Percentiles rank a stretch among this genome's conserved stretches.
Evolutionary conservation across 2,329 filamentous ascomycete genomes (phyloP).

Genomic region (Hypoxylon sp.): DNA sequence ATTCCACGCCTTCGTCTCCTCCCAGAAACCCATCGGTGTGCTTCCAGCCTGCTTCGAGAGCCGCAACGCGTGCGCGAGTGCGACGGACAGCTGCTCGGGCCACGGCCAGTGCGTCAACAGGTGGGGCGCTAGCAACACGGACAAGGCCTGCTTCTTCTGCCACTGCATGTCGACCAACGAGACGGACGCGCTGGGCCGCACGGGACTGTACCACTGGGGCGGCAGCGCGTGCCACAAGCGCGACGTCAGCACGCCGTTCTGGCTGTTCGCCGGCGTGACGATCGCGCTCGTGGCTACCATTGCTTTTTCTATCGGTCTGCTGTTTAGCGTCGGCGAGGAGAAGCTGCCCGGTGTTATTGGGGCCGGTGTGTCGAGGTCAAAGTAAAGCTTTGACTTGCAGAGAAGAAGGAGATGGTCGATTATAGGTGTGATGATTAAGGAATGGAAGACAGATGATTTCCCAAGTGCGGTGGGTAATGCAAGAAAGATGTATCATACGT

Average conservation of each 20-base stretch:
- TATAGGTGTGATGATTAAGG: background rate
- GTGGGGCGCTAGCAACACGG: conserved; percentile 60
- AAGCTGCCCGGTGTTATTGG: conserved; percentile 93
- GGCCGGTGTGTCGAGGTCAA: conserved; percentile 84
- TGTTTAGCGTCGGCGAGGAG: conserved; percentile 87
- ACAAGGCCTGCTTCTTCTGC: conserved; percentile 78
- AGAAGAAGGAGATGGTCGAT: conserved; percentile 19
- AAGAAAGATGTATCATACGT: conserved; percentile 35
- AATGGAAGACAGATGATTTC: background rate
- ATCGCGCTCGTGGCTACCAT: conserved; percentile 76
- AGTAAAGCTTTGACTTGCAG: conserved; percentile 55
- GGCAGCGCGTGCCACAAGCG: conserved; percentile 90
- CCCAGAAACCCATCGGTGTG: conserved; percentile 47
- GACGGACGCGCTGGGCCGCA: conserved; percentile 58
- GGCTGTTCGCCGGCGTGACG: conserved; percentile 82
- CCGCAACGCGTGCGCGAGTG: conserved; percentile 73
- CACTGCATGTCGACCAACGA: conserved; percentile 72
- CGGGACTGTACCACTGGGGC: conserved; percentile 78
- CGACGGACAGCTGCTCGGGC: conserved; percentile 83
- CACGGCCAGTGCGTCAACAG: conserved; percentile 82
- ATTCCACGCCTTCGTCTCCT: conserved; percentile 51
- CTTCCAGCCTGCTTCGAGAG: conserved; percentile 82
- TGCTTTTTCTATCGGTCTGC: conserved; percentile 77
- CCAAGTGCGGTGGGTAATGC: conserved; percentile 19
- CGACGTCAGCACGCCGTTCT: conserved; percentile 90